These are phyloP conservation scores for Hymenoscyphus repandus DNA, from an alignment of 2,329 filamentous ascomycete genomes.

Conservation along the genomic window DNA sequence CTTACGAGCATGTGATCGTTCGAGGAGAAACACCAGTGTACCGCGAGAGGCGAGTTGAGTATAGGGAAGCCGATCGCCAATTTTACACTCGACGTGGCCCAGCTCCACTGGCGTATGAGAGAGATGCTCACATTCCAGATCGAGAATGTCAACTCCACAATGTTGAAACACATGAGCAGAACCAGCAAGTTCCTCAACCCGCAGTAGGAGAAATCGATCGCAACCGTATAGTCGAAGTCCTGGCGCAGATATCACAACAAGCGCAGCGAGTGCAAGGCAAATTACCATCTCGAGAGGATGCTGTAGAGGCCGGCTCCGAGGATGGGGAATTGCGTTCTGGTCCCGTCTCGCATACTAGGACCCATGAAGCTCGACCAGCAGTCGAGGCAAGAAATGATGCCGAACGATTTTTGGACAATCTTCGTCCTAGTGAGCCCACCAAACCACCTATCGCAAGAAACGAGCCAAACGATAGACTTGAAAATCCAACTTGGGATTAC, in stretches of 20 bases:
- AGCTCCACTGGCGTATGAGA: conserved; percentile 14
- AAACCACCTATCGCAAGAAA: conserved; percentile 1
- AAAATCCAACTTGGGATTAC: conserved; percentile 16
- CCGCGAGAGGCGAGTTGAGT: conserved; percentile 14
- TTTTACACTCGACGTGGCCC: conserved; percentile 18
- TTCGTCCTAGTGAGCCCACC: conserved; percentile 25
- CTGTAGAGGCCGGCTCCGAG: conserved; percentile 32
- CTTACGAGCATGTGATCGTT: conserved; percentile 16
- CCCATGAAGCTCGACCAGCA: conserved; percentile 6
- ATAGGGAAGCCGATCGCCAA: conserved; percentile 18
- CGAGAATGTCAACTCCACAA: conserved; percentile 17
- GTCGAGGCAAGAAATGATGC: conserved; percentile 32
- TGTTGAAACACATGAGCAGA: conserved; percentile 13
- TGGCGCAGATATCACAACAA: conserved; percentile 27
- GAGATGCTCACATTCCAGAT: conserved; percentile 3
- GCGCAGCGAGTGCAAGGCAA: conserved; percentile 21
- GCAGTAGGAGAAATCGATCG: conserved; percentile 20
- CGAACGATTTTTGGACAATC: conserved; percentile 35
- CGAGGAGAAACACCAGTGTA: conserved; percentile 18
- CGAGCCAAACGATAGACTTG: neutral
- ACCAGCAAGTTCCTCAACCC: conserved; percentile 13
- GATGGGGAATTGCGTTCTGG: conserved; percentile 33
- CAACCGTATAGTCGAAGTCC: conserved; percentile 25
- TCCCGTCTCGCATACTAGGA: conserved; percentile 8
- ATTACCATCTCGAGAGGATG: conserved; percentile 16